Base-by-base conservation (phyloP, 2,329 filamentous ascomycete genomes). In the Myriosclerotinia duriaeana region DNA sequence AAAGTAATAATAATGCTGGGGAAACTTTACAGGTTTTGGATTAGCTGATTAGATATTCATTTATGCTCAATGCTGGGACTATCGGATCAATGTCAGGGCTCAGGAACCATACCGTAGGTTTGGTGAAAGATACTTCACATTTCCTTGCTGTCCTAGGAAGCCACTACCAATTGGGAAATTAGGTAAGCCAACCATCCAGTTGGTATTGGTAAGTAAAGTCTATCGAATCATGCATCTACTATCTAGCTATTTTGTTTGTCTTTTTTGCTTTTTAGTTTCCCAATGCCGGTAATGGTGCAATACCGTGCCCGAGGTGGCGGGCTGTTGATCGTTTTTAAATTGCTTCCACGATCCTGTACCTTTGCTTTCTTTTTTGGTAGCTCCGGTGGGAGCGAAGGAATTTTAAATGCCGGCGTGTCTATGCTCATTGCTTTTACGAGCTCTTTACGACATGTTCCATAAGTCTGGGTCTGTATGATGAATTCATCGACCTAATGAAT, bases 231-330 rank as follows among this genome's bases (percentile, higher is more conserved):
- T 9, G n/a, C n/a, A 15, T 12, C 30, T 30, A 58, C n/a, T 30
- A 3, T 58, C 22, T 42, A 11, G 1, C 12, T 30, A 38, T 15
- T 26, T 48, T 9, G 5, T 1, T 48, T 14, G 6, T 52, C 34
- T 5, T 20, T 50, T 60, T 50, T 50, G 58, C 44, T 52, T 61
- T 20, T 61, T 26, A 38, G 30, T 50, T 40, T 50, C 44, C n/a
- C 44, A 50, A 22, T 50, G 58, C 44, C 58, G 58, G 30, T 34
- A n/a, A 0, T 22, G 44, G 34, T 61, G n/a, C 44, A 50, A n/a
- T 60, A 22, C 44, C 44, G 58, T 38, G 58, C 58, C n/a, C 44
- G 55, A 22, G 7, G 44, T 22, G 30, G 30, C 44, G 34, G 9
- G 44, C 1, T 22, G n/a, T 11, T 61, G 34, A 40, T 50, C 44